A percentile compares a stretch with the other conserved stretches of the same genome.
Evolutionary conservation across 2,329 filamentous ascomycete genomes (phyloP).

Genomic region (Colletotrichum horii): DNA sequence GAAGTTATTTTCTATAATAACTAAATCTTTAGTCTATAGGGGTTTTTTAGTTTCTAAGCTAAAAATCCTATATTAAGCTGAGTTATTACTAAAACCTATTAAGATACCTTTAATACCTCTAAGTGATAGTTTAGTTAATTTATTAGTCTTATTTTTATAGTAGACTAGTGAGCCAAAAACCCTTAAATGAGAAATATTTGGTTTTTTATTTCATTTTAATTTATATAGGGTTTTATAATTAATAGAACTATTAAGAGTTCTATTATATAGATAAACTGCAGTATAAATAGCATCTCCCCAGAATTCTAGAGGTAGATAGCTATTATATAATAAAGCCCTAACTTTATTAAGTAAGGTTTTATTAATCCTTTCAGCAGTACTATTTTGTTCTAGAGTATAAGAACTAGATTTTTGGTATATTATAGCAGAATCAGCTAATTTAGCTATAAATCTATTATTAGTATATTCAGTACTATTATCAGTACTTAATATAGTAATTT

Average conservation of each 20-base stretch:
- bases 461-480: neutral
- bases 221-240: neutral
- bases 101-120: neutral
- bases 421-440: neutral
- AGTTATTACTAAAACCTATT: neutral
- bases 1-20: neutral
- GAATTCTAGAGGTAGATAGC: neutral
- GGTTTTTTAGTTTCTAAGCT: neutral
- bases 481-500: neutral
- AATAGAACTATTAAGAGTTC: neutral
- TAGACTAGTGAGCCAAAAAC: neutral
- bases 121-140: too few species aligned
- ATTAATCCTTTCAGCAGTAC: neutral
- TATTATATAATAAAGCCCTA: neutral
- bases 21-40: neutral
- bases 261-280: neutral
- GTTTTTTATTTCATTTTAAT: neutral
- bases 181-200: neutral
- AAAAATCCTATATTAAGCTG: neutral
- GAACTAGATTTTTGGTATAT: neutral
- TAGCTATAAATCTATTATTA: neutral
- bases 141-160: neutral
- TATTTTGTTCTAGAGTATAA: neutral
- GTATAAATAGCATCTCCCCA: neutral
- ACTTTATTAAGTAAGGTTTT: neutral